Conservation (phyloP, 2,329 filamentous ascomycete genomes). For the Ophiosphaerella korrae region DNA sequence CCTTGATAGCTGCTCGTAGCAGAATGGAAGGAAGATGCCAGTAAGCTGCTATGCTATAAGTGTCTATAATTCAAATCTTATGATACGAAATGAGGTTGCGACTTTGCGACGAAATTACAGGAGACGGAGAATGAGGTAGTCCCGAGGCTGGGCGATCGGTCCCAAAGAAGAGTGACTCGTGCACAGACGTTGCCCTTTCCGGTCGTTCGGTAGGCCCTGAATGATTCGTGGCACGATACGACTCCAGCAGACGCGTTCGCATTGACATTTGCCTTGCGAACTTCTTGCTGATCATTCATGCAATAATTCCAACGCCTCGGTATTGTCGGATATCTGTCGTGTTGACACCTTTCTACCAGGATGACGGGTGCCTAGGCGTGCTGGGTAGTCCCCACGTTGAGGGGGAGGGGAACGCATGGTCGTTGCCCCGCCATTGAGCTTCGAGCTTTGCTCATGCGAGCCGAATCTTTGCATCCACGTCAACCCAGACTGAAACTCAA, state of each 20-base stretch:
- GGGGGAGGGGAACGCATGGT: neutral
- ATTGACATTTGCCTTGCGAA: constrained; percentile 9
- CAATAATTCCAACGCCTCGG: neutral
- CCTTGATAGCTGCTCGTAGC: neutral
- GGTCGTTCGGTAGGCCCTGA: constrained; percentile 3
- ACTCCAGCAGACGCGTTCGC: constrained; percentile 16
- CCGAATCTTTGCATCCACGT: neutral
- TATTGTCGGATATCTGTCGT: constrained; percentile 7
- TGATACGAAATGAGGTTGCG: constrained; percentile 4
- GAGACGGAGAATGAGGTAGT: constrained; percentile 5
- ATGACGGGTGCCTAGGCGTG: neutral
- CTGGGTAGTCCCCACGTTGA: constrained; percentile 20
- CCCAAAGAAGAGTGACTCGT: constrained; percentile 4
- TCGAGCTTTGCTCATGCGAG: neutral
- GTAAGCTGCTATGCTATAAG: neutral
- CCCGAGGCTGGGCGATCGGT: constrained; percentile 13
- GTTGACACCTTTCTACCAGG: neutral
- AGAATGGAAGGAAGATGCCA: neutral
- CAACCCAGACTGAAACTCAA: too few relatives aligned
- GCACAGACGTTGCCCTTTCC: neutral
- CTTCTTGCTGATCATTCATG: constrained; percentile 7
- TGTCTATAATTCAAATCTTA: constrained; percentile 3
- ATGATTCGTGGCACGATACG: constrained; percentile 17
- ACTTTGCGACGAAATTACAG: constrained; percentile 9
- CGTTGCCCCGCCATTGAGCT: constrained; percentile 27